These are phyloP conservation scores for Sparassis latifolia DNA, from an alignment of 1,284 basidiomycete species.

Conservation along the genomic window DNA sequence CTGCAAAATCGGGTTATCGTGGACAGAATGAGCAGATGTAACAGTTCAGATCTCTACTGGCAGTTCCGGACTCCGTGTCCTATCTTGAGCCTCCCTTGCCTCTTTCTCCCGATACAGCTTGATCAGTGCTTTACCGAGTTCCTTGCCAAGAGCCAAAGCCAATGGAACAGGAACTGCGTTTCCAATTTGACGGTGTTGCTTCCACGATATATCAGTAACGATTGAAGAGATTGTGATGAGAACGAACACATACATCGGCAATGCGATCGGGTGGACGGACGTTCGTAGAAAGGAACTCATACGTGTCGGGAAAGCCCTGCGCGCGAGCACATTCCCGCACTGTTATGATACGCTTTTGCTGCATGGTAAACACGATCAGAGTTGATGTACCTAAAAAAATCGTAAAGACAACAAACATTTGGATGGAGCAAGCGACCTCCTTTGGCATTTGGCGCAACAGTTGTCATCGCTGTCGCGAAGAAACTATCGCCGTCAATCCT, in stretches of 20 bases:
- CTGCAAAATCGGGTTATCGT: neutral
- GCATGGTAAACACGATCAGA: neutral
- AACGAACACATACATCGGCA: constrained; percentile 35
- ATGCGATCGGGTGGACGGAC: constrained; percentile 27
- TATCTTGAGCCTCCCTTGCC: constrained; percentile 29
- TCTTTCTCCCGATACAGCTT: constrained; percentile 30
- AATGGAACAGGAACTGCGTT: constrained; percentile 69
- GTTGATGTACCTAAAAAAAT: neutral
- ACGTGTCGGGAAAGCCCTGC: constrained; percentile 67
- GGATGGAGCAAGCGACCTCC: constrained; percentile 52
- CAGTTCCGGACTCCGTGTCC: constrained; percentile 36
- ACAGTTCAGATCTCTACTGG: constrained; percentile 6
- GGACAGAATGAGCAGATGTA: too few species aligned
- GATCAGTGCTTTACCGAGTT: constrained; percentile 43
- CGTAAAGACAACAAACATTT: constrained; percentile 32
- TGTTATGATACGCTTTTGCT: constrained; percentile 64
- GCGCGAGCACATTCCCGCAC: constrained; percentile 61
- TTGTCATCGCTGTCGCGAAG: constrained; percentile 58
- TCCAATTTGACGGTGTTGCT: constrained; percentile 68
- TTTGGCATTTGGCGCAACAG: constrained; percentile 40
- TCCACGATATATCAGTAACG: neutral
- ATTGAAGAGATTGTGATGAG: neutral
- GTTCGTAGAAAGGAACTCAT: constrained; percentile 47
- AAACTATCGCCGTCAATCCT: constrained; percentile 42
- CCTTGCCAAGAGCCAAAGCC: constrained; percentile 53